Percentiles rank a stretch among this genome's conserved stretches.
These are phyloP conservation scores for Capniomyces stellatus DNA, from an alignment of 371 early-diverging fungal species.

Conservation along the genomic window DNA sequence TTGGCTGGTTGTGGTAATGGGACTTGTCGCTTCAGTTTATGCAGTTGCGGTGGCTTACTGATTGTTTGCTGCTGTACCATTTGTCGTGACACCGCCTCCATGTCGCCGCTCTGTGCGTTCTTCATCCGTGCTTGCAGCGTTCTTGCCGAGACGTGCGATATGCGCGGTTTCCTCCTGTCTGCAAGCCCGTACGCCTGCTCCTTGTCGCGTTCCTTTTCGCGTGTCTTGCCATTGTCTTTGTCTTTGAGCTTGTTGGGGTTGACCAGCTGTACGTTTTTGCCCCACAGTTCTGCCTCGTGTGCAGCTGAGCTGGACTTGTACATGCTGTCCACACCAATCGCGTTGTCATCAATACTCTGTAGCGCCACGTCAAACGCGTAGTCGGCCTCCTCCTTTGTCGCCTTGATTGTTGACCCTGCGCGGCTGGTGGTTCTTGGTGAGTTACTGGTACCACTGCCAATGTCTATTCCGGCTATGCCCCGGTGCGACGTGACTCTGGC, in stretches of 20 bases:
- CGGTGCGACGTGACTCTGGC: background rate
- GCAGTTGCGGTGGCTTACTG: background rate
- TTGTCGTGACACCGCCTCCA: constrained; percentile 7
- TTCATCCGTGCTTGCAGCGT: constrained; percentile 26
- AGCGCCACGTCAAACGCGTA: constrained; percentile 24
- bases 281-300: constrained; percentile 19
- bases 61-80: background rate
- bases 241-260: constrained; percentile 6
- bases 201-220: constrained; percentile 19
- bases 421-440: too few relatives aligned
- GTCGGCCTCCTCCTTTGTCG: constrained; percentile 12
- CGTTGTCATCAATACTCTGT: constrained; percentile 10
- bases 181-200: constrained; percentile 22
- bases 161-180: constrained; percentile 24
- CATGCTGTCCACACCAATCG: background rate
- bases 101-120: constrained; percentile 7
- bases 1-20: background rate
- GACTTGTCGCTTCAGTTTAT: background rate
- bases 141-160: constrained; percentile 18
- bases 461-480: background rate
- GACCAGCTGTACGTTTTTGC: constrained; percentile 15
- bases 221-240: constrained; percentile 22
- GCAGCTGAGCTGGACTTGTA: constrained; percentile 14
- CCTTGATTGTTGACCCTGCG: background rate
- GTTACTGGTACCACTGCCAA: too few relatives aligned